phyloP scores from a whole-genome alignment of 176 grass and related monocot genomes.

The Aegilops tauschii region DNA sequence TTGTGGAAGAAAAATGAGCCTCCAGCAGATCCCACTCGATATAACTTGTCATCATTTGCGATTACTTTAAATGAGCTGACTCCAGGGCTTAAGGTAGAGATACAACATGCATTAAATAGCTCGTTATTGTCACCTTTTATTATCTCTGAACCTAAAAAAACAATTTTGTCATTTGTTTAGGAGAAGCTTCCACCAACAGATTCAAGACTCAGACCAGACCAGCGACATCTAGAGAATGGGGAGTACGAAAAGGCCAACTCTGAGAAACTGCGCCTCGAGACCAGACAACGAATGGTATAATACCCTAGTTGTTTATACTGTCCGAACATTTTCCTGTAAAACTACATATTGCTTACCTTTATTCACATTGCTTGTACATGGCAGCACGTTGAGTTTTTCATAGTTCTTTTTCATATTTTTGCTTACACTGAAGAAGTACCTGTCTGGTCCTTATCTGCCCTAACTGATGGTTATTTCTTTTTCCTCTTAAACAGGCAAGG shows the following conservation, averaged over 20 bases:
- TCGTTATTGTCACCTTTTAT: constrained; percentile 18
- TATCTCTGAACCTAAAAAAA: constrained; percentile 23
- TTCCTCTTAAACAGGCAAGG: constrained; percentile 56
- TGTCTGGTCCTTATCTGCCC: background rate
- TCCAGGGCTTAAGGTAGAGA: constrained; percentile 58
- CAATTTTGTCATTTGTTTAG: constrained; percentile 41
- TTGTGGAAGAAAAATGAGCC: constrained; percentile 86
- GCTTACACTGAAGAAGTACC: background rate
- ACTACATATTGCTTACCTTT: background rate
- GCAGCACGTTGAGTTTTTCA: background rate
- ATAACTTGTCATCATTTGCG: constrained; percentile 89
- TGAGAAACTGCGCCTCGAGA: constrained; percentile 75
- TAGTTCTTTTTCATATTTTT: background rate
- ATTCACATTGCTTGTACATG: background rate
- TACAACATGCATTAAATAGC: constrained; percentile 3
- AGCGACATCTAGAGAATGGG: constrained; percentile 79
- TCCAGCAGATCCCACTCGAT: constrained; percentile 69
- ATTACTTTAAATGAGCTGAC: constrained; percentile 86
- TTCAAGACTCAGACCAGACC: constrained; percentile 90
- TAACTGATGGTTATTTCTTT: background rate
- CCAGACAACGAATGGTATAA: constrained; percentile 74
- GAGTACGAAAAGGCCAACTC: constrained; percentile 82
- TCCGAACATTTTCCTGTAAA: background rate
- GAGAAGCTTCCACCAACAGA: constrained; percentile 90
- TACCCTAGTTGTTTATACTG: background rate